These are phyloP conservation scores for Chaetoscypha palmicola DNA, from an alignment of 2,329 filamentous ascomycete genomes.

Conservation along the genomic window DNA sequence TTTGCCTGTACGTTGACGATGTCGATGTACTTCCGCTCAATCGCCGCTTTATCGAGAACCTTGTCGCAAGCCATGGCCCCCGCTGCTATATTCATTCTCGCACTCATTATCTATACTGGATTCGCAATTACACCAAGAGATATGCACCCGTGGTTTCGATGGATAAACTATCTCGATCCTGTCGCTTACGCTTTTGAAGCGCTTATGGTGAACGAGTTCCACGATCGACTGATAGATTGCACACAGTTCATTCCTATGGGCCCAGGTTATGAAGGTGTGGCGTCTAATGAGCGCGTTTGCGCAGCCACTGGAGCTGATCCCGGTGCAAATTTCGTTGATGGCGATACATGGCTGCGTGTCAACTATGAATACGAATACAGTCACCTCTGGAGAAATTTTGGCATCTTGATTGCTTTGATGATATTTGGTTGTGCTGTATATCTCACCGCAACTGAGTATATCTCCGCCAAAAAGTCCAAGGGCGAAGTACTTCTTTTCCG, in stretches of 20 bases:
- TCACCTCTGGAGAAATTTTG: conserved; percentile 63
- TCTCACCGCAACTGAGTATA: conserved; percentile 56
- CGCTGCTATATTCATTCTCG: conserved; percentile 42
- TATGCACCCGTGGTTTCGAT: conserved; percentile 76
- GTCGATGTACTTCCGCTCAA: conserved; percentile 78
- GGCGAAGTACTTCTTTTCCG: conserved; percentile 72
- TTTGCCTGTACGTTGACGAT: conserved; percentile 43
- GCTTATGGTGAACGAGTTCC: conserved; percentile 79
- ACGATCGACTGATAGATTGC: conserved; percentile 21
- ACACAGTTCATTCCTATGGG: conserved; percentile 20
- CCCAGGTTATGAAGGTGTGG: conserved; percentile 13
- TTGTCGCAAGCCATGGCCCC: conserved; percentile 57
- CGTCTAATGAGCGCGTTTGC: conserved; percentile 39
- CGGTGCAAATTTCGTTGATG: conserved; percentile 46
- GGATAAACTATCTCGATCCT: conserved; percentile 60
- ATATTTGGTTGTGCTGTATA: conserved; percentile 55
- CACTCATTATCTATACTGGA: conserved; percentile 31
- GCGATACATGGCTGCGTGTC: conserved; percentile 48
- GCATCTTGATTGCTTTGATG: conserved; percentile 60
- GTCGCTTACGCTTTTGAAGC: conserved; percentile 75
- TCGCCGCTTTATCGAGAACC: conserved; percentile 67
- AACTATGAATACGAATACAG: conserved; percentile 50
- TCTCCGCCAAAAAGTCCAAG: conserved; percentile 62
- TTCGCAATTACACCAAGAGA: conserved; percentile 38
- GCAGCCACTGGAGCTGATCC: conserved; percentile 49